These are phyloP conservation scores for Akanthomyces lecanii DNA, from an alignment of 2,329 filamentous ascomycete genomes.

Conservation along the genomic window DNA sequence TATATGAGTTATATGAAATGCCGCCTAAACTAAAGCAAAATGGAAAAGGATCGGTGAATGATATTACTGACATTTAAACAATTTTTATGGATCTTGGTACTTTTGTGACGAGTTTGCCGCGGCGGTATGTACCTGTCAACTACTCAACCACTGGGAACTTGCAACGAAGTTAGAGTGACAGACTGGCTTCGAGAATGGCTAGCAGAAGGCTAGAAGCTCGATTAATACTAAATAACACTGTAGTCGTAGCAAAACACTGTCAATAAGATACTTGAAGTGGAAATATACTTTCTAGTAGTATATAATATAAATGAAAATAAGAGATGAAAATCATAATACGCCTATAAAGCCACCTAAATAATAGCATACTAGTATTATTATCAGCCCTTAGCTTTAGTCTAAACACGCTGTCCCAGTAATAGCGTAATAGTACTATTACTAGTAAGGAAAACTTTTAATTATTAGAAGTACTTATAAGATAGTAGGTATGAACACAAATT, in stretches of 20 bases:
- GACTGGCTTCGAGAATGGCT: background rate
- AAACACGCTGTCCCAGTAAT: slow-evolving; percentile 52
- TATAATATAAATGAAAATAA: background rate
- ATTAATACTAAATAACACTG: background rate
- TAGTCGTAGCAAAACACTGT: background rate
- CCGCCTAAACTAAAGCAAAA: background rate
- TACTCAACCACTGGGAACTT: background rate
- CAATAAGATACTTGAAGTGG: background rate
- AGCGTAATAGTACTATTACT: slow-evolving; percentile 53
- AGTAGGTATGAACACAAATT: slow-evolving; percentile 43
- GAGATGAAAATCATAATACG: slow-evolving; percentile 28
- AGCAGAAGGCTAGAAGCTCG: background rate
- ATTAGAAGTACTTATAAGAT: slow-evolving; percentile 35
- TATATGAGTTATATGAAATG: background rate
- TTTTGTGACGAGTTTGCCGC: background rate
- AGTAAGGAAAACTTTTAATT: slow-evolving; percentile 36
- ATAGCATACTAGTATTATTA: slow-evolving; percentile 55
- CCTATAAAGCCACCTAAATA: slow-evolving; percentile 45
- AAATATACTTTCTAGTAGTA: background rate
- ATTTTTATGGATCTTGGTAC: no score
- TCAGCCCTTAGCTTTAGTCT: slow-evolving; percentile 40
- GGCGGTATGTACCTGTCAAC: background rate
- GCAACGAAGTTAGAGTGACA: background rate
- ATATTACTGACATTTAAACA: no score
- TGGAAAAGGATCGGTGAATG: no score